Evolutionary conservation across 2,329 filamentous ascomycete genomes (phyloP).

Genomic region (Didymellaceae sp.): DNA sequence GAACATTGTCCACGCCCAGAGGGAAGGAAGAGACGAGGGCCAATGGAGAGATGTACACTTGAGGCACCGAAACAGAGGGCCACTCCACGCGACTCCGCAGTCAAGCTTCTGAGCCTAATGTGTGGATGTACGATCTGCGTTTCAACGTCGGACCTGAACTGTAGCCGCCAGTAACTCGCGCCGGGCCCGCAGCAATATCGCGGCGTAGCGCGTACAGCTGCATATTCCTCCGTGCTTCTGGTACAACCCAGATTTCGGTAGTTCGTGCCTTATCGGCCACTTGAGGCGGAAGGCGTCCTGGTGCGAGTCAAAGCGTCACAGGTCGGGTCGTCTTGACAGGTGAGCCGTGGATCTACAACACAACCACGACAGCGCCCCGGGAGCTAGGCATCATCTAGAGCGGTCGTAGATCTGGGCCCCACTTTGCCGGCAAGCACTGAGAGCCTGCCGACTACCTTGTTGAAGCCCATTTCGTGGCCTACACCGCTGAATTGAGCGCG

Average conservation of each 20-base stretch:
- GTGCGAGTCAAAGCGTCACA: constrained; percentile 25
- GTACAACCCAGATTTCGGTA: constrained; percentile 17
- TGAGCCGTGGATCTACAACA: constrained; percentile 34
- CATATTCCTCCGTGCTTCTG: constrained; percentile 25
- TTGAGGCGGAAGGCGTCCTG: constrained; percentile 17
- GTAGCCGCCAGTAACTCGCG: constrained; percentile 43
- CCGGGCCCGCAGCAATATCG: constrained; percentile 32
- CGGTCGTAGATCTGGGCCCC: constrained; percentile 19
- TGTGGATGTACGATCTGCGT: constrained; percentile 43
- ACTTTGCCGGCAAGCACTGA: constrained; percentile 26
- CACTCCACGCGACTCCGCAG: constrained; percentile 38
- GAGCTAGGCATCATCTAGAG: constrained; percentile 32
- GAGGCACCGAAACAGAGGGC: constrained; percentile 45
- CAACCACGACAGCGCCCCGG: constrained; percentile 26
- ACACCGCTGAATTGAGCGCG: constrained; percentile 15
- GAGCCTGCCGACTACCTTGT: constrained; percentile 30
- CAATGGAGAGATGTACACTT: constrained; percentile 39
- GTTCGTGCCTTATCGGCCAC: constrained; percentile 21
- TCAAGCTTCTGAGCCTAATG: constrained; percentile 44
- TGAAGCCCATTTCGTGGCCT: constrained; percentile 21
- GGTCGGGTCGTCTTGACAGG: constrained; percentile 1
- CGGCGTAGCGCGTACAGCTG: constrained; percentile 35
- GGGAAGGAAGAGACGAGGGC: constrained; percentile 36
- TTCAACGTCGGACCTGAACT: constrained; percentile 43
- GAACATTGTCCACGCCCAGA: constrained; percentile 29